Evolutionary conservation across 306 rosid species (phyloP).

Genomic region (Senna tora): DNA sequence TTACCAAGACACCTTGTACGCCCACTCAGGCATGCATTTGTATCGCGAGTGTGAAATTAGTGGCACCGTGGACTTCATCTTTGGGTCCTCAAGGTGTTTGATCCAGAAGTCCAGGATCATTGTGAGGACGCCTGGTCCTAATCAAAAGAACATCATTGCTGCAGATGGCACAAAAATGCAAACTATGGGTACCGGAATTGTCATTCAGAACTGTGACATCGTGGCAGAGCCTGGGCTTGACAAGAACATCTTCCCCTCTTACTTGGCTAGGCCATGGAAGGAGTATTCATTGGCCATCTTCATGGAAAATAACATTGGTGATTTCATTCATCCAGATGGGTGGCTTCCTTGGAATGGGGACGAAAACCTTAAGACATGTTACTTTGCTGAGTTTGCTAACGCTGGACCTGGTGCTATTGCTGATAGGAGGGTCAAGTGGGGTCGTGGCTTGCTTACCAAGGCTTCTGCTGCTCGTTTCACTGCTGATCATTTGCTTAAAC

Average conservation of each 20-base stretch:
- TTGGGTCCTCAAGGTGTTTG: constrained; percentile 46
- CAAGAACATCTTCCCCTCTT: constrained; percentile 13
- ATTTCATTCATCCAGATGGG: constrained; percentile 50
- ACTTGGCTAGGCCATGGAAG: constrained; percentile 85
- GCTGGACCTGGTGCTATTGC: constrained; percentile 55
- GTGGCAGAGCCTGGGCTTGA: constrained; percentile 43
- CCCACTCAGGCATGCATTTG: constrained; percentile 66
- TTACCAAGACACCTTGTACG: constrained; percentile 68
- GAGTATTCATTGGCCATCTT: constrained; percentile 56
- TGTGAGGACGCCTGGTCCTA: constrained; percentile 50
- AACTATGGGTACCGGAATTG: constrained; percentile 46
- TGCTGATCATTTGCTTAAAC: constrained; percentile 35
- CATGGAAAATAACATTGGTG: constrained; percentile 57
- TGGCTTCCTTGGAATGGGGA: constrained; percentile 55
- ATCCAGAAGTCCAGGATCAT: constrained; percentile 65
- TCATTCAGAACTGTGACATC: constrained; percentile 68
- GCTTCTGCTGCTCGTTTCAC: constrained; percentile 52
- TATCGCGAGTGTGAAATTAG: constrained; percentile 77
- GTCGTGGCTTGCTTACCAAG: constrained; percentile 46
- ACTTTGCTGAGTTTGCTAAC: constrained; percentile 68
- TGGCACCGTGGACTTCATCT: constrained; percentile 76
- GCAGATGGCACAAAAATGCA: constrained; percentile 48
- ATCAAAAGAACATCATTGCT: constrained; percentile 54
- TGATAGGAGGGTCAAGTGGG: constrained; percentile 61
- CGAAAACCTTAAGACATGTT: constrained; percentile 38